phyloP scores from a whole-genome alignment of 352 stramenopile genomes.

The Pythium chondricola region DNA sequence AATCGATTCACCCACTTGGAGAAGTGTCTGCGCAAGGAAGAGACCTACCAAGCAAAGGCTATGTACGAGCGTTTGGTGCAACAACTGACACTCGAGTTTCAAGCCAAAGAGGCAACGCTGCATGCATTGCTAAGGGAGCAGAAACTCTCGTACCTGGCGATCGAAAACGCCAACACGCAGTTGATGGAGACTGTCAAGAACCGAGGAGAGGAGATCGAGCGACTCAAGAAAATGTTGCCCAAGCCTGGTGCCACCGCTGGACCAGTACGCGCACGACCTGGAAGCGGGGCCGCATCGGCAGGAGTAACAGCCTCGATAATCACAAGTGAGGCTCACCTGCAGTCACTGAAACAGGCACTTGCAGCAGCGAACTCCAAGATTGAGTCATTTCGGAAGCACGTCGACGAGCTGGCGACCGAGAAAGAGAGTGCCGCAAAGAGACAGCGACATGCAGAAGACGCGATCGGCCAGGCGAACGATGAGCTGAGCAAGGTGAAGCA shows the following conservation, averaged over 20 bases:
- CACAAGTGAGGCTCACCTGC: constrained; percentile 20
- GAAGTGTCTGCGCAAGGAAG: constrained; percentile 54
- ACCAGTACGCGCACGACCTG: neutral
- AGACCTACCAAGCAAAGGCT: constrained; percentile 39
- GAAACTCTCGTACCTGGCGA: constrained; percentile 32
- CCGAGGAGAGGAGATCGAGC: constrained; percentile 34
- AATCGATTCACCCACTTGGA: constrained; percentile 51
- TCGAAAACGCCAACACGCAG: constrained; percentile 48
- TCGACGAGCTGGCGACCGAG: constrained; percentile 28
- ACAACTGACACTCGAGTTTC: constrained; percentile 36
- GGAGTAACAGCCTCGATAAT: neutral
- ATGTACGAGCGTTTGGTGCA: constrained; percentile 40
- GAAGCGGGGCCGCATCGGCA: constrained; percentile 3
- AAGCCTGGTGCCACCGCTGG: constrained; percentile 8
- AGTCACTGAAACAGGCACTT: constrained; percentile 43
- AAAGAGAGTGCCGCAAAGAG: constrained; percentile 23
- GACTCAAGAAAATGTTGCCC: constrained; percentile 46
- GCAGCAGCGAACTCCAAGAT: constrained; percentile 27
- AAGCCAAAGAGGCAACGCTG: constrained; percentile 31
- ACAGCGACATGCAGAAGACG: constrained; percentile 27
- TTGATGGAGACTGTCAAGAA: constrained; percentile 42
- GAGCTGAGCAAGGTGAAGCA: constrained; percentile 38
- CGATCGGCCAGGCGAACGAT: constrained; percentile 20
- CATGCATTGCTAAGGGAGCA: constrained; percentile 45
- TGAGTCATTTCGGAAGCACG: constrained; percentile 31